Conservation (phyloP, 1,284 basidiomycete genomes). For the Pseudozyma flocculosa region DNA sequence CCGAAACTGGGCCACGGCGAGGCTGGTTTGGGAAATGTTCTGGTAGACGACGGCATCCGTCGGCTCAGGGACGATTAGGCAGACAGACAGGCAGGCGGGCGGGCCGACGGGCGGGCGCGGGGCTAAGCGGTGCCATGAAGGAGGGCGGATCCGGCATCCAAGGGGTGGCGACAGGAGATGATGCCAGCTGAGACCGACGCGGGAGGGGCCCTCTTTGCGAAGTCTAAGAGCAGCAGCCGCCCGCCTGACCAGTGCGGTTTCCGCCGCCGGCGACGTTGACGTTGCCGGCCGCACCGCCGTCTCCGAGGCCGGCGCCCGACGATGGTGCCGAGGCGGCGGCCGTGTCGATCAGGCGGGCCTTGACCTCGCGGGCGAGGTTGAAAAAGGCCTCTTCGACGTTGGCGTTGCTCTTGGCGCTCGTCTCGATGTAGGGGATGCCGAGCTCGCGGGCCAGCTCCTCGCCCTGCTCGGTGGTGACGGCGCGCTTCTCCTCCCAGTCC, state of each 20-base stretch:
- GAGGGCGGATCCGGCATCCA: too few relatives aligned
- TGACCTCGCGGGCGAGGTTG: slow-evolving; percentile 75
- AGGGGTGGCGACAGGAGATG: too few relatives aligned
- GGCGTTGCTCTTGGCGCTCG: slow-evolving; percentile 94
- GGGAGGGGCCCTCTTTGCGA: too few relatives aligned
- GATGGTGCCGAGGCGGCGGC: slow-evolving; percentile 17
- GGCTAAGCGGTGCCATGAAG: too few relatives aligned
- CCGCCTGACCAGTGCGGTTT: slow-evolving; percentile 20
- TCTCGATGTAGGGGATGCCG: slow-evolving; percentile 95
- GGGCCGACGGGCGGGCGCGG: too few relatives aligned
- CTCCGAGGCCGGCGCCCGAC: not conserved
- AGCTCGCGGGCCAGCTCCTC: slow-evolving; percentile 77
- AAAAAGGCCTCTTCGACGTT: slow-evolving; percentile 99
- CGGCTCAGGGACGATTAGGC: too few relatives aligned
- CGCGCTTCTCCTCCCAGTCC: slow-evolving; percentile 96
- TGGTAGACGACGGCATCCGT: too few relatives aligned
- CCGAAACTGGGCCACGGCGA: too few relatives aligned
- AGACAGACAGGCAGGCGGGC: too few relatives aligned
- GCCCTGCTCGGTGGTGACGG: slow-evolving; percentile 77
- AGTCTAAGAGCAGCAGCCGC: slow-evolving; percentile 23
- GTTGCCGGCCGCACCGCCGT: slow-evolving; percentile 15
- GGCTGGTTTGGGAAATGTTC: too few relatives aligned
- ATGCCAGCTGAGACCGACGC: too few relatives aligned
- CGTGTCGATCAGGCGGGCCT: slow-evolving; percentile 85
- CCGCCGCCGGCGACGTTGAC: slow-evolving; percentile 37